Evolutionary conservation across 176 grass and related monocot species (phyloP).

Genomic region (Poa annua): DNA sequence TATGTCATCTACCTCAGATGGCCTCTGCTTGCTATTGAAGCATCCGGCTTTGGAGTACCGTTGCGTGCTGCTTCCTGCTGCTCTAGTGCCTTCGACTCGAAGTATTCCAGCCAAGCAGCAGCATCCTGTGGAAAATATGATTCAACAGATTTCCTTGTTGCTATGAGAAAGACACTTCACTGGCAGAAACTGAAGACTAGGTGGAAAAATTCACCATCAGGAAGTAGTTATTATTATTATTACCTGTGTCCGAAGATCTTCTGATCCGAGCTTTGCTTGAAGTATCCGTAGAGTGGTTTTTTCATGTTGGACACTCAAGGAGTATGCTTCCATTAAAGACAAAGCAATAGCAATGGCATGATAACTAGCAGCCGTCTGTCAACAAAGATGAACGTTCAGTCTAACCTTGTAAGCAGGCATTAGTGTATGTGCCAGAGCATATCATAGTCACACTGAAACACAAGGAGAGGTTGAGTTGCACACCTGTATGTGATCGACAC

Average conservation of each 20-base stretch:
- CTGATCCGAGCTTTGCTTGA: constrained; percentile 96
- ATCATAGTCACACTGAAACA: constrained; percentile 39
- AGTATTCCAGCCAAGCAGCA: constrained; percentile 97
- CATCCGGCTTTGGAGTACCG: constrained; percentile 98
- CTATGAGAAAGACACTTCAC: constrained; percentile 36
- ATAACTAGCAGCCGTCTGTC: constrained; percentile 97
- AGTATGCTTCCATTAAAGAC: constrained; percentile 99
- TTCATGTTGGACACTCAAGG: constrained; percentile 98
- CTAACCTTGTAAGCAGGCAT: constrained; percentile 10
- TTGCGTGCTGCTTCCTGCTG: constrained; percentile 99
- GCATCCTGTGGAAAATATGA: constrained; percentile 75
- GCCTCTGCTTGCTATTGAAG: constrained; percentile 99
- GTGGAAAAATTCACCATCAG: constrained; percentile 12
- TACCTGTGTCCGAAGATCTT: constrained; percentile 99
- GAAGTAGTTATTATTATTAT: not conserved
- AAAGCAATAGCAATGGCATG: constrained; percentile 99
- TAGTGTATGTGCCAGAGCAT: constrained; percentile 2
- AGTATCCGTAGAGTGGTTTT: constrained; percentile 95
- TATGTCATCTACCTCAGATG: constrained; percentile 79
- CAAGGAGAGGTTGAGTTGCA: constrained; percentile 37
- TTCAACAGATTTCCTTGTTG: constrained; percentile 39
- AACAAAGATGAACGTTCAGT: constrained; percentile 46
- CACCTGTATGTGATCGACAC: constrained; percentile 98
- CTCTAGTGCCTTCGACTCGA: constrained; percentile 95
- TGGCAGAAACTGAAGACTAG: constrained; percentile 18